Percentiles rank a stretch among this genome's conserved stretches.
Evolutionary conservation across 2,329 filamentous ascomycete genomes (phyloP).

Genomic region (Aspergillus oerlinghausenensis): DNA sequence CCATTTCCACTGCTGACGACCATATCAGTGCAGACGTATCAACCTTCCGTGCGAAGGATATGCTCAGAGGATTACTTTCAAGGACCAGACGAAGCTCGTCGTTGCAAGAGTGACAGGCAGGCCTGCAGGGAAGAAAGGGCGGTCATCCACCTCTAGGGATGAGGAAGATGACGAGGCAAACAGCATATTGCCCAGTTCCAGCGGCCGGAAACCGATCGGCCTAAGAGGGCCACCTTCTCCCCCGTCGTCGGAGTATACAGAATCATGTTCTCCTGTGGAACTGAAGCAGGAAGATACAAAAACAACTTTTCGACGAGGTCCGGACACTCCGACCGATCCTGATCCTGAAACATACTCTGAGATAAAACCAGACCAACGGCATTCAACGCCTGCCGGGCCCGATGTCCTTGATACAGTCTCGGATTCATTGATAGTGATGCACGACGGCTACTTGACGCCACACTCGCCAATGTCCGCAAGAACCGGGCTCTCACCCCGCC

Average conservation of each 20-base stretch:
- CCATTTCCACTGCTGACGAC: not conserved
- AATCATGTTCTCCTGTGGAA: not conserved
- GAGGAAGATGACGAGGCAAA: not conserved
- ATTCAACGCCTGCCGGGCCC: not conserved
- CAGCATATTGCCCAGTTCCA: not conserved
- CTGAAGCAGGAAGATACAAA: not conserved
- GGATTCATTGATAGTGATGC: not conserved
- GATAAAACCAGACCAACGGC: not conserved
- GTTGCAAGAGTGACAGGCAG: conserved; percentile 6
- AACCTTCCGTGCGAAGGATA: conserved; percentile 13
- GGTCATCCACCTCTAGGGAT: not conserved
- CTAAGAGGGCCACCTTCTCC: not conserved
- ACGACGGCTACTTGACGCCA: conserved; percentile 1
- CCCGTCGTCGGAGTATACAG: not conserved
- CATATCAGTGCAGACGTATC: conserved; percentile 9
- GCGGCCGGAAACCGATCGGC: not conserved
- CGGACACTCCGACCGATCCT: not conserved
- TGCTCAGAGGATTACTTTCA: conserved; percentile 12
- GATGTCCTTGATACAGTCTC: not conserved
- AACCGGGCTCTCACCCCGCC: not conserved
- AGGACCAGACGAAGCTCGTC: conserved; percentile 13
- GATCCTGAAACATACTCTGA: not conserved
- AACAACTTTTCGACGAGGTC: not conserved
- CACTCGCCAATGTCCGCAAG: not conserved
- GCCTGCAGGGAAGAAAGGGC: not conserved